phyloP scores from a whole-genome alignment of 768 basidiomycete species.

The Pisolithus microcarpus region DNA sequence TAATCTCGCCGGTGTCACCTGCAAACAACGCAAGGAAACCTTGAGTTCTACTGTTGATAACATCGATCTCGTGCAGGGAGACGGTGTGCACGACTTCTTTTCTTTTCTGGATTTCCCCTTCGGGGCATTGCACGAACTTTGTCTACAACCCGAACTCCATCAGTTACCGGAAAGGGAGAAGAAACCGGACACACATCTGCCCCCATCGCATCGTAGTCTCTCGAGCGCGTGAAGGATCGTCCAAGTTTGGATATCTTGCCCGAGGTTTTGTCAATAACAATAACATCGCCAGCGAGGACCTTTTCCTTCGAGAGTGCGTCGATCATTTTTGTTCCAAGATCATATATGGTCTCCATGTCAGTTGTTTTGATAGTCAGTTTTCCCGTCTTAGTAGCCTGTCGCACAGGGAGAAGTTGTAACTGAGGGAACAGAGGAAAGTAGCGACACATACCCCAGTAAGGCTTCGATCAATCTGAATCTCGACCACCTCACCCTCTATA shows the following conservation, averaged over 20 bases:
- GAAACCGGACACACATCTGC: constrained; percentile 68
- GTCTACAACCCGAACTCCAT: constrained; percentile 48
- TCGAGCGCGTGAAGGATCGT: constrained; percentile 90
- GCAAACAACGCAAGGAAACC: constrained; percentile 94
- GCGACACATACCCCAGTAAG: constrained; percentile 72
- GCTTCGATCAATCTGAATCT: constrained; percentile 97
- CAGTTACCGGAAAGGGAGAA: neutral
- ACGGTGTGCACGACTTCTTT: constrained; percentile 98
- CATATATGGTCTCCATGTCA: constrained; percentile 99
- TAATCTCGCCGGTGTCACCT: constrained; percentile 98
- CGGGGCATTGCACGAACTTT: constrained; percentile 96
- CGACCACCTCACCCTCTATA: constrained; percentile 96
- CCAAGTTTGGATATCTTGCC: constrained; percentile 96
- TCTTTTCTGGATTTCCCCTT: constrained; percentile 96
- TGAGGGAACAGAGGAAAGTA: neutral
- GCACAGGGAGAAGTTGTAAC: neutral
- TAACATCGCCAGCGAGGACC: constrained; percentile 88
- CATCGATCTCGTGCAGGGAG: constrained; percentile 96
- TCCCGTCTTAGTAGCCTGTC: constrained; percentile 92
- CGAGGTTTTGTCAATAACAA: constrained; percentile 95
- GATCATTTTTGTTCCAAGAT: constrained; percentile 98
- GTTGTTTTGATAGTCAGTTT: constrained; percentile 97
- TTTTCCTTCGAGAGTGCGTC: constrained; percentile 96
- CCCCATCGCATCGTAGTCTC: constrained; percentile 99
- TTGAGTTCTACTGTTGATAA: constrained; percentile 97